A percentile compares a stretch with the other conserved stretches of the same genome.
Conservation (phyloP, 768 basidiomycete species). For the Russula lepida region DNA sequence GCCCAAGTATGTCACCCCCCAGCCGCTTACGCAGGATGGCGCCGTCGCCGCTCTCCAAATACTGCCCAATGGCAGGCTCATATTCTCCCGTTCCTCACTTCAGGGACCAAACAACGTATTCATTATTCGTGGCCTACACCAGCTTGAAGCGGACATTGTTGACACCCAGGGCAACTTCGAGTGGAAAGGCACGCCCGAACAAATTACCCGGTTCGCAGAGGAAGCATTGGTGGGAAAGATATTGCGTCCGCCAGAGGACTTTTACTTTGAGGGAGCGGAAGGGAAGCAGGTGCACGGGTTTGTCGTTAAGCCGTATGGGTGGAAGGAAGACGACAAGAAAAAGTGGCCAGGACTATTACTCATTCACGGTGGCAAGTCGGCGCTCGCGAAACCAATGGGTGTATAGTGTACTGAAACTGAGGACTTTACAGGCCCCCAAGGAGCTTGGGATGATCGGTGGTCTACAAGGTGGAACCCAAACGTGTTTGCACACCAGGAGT, state of each 20-base stretch:
- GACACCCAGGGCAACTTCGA: conserved; percentile 22
- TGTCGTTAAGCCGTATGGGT: conserved; percentile 74
- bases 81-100: conserved; percentile 69
- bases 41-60: conserved; percentile 55
- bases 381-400: not conserved
- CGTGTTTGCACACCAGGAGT: conserved; percentile 75
- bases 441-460: conserved; percentile 90
- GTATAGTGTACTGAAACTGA: not conserved
- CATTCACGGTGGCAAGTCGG: conserved; percentile 62
- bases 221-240: conserved; percentile 47
- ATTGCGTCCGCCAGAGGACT: conserved; percentile 62
- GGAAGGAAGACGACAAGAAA: conserved; percentile 45
- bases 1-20: conserved; percentile 42
- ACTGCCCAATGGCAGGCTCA: conserved; percentile 49
- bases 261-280: conserved; percentile 84
- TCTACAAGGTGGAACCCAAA: conserved; percentile 86
- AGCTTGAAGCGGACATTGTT: conserved; percentile 29
- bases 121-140: conserved; percentile 43
- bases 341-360: conserved; percentile 75
- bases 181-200: conserved; percentile 34
- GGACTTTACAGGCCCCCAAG: conserved; percentile 52
- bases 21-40: conserved; percentile 49
- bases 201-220: conserved; percentile 59
- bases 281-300: conserved; percentile 76
- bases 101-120: conserved; percentile 76